Evolutionary conservation across 1,139 yeast genomes (phyloP).

Genomic region (Saccharomyces pastorianus): DNA sequence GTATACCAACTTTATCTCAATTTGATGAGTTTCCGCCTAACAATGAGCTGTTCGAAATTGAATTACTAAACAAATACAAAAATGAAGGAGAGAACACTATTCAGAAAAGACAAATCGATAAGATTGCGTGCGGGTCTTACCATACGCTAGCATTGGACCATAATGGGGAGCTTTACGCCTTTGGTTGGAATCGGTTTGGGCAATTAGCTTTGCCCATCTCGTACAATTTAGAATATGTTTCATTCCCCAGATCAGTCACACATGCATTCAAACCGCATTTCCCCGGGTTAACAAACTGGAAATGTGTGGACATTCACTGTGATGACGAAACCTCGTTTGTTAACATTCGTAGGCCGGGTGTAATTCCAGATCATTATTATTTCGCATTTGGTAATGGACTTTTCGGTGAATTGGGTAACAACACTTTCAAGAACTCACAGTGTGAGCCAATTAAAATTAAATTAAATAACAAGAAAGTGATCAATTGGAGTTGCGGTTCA

Average conservation of each 20-base stretch:
- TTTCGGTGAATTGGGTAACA: slow-evolving; percentile 82
- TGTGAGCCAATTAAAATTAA: slow-evolving; percentile 57
- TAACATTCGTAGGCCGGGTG: slow-evolving; percentile 27
- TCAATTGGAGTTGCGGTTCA: slow-evolving; percentile 36
- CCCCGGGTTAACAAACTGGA: slow-evolving; percentile 9
- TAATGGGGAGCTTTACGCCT: slow-evolving; percentile 61
- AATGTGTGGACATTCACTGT: slow-evolving; percentile 50
- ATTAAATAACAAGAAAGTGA: slow-evolving; percentile 40
- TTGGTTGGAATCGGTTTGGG: slow-evolving; percentile 80
- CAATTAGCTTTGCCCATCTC: slow-evolving; percentile 68
- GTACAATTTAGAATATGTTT: slow-evolving; percentile 55
- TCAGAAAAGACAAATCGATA: slow-evolving; percentile 34
- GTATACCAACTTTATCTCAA: slow-evolving; percentile 65
- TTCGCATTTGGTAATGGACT: slow-evolving; percentile 78
- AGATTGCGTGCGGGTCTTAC: slow-evolving; percentile 64
- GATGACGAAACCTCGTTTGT: slow-evolving; percentile 63
- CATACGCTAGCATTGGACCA: slow-evolving; percentile 65
- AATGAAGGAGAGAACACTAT: slow-evolving; percentile 3
- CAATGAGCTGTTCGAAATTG: slow-evolving; percentile 23
- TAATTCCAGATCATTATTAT: slow-evolving; percentile 22
- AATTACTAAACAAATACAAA: slow-evolving; percentile 21
- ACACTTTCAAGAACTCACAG: slow-evolving; percentile 66
- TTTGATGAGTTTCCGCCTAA: slow-evolving; percentile 33
- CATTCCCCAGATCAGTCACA: slow-evolving; percentile 55
- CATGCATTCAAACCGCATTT: slow-evolving; percentile 3